phyloP scores from a whole-genome alignment of 495 filamentous ascomycete genomes.

The Neurospora sp. region DNA sequence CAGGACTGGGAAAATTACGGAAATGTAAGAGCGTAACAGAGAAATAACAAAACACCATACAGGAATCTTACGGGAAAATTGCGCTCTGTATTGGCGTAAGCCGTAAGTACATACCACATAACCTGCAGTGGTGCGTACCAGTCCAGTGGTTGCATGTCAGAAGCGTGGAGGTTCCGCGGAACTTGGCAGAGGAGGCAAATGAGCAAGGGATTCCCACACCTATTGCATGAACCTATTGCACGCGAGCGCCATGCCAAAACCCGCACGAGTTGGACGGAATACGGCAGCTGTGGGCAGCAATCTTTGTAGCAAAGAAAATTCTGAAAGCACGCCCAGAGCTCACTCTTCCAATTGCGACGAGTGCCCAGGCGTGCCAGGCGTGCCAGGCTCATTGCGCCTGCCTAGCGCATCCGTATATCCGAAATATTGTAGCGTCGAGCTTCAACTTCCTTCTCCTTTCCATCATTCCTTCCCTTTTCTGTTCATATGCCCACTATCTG shows the following conservation, averaged over 20 bases:
- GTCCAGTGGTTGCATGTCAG: background rate
- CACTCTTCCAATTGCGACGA: background rate
- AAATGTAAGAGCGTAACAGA: background rate
- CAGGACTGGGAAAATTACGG: background rate
- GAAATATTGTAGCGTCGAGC: background rate
- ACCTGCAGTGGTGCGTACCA: background rate
- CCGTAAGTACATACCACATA: background rate
- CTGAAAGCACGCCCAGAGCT: background rate
- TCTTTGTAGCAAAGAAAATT: background rate
- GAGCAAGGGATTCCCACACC: background rate
- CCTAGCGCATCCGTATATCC: background rate
- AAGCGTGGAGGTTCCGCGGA: background rate
- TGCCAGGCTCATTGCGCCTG: background rate
- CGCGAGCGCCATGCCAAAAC: background rate
- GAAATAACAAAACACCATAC: background rate
- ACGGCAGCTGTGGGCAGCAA: background rate
- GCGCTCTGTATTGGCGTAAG: background rate
- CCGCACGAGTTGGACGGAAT: background rate
- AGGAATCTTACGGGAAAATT: background rate
- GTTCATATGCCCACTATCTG: background rate
- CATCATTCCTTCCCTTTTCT: background rate
- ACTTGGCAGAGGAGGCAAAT: background rate
- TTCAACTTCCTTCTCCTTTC: background rate
- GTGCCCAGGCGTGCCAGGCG: background rate
- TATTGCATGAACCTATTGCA: background rate